Base-by-base conservation (phyloP, 1,139 yeast species). In the Protomyces lactucae-debilis region DNA sequence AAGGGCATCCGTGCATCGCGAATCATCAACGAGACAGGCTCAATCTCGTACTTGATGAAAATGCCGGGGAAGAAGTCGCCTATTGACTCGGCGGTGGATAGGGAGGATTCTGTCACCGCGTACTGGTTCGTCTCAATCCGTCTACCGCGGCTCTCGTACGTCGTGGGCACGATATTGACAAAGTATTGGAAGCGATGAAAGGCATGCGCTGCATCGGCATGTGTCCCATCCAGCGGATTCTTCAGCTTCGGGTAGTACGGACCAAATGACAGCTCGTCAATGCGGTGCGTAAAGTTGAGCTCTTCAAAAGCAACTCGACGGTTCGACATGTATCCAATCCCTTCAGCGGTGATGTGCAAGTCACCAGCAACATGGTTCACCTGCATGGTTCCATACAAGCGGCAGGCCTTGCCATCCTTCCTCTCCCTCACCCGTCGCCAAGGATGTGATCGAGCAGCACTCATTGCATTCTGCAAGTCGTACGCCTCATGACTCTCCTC, bases 221-320 rank as follows among this genome's bases (percentile, higher is more conserved):
- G 63, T 5, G 57, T 59, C 40, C 57, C 82, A 73, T 93, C 99
- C 69, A 95, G 80, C 5, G 97, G 96, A 72, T 93, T 93, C 70
- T 87, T 81, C 68, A 92, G 81, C 70, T 83, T 87, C 1, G 99
- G 98, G 72, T 84, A 91, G 75, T 87, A 91, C 43, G 85, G 89
- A 23, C 99, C 99, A 76, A 86, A 93, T 9, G 97, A 91, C 69
- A 91, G 83, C 74, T 93, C 98, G 68, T 84, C 85, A 66, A 93
- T 86, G 5, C 84, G 84, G 75, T 93, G 99, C 1, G 96, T 82
- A 72, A 92, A 88, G 73, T 93, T 88, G 65, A 89, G 75, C 21
- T 80, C 76, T 45, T 68, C 66, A 23, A 59, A 65, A 10, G 67
- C 53, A 16, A 53, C 25, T 61, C 55, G 37, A 37, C 53, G 10